A percentile compares a stretch with the other conserved stretches of the same genome.
These are phyloP conservation scores for Isabelozyma rhagii DNA, from an alignment of 805 yeast species.

Conservation along the genomic window DNA sequence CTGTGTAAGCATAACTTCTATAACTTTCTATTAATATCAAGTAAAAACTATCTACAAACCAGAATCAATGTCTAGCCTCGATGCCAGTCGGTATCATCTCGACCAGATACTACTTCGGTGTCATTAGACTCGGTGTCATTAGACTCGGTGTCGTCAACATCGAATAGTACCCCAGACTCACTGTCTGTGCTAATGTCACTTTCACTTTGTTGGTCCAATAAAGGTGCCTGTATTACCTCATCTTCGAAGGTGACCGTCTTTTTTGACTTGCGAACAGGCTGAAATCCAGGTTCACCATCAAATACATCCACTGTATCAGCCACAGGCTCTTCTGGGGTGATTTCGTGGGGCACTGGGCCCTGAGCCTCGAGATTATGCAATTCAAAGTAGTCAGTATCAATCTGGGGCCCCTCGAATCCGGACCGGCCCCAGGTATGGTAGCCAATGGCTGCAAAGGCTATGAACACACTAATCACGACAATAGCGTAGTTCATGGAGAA, in stretches of 20 bases:
- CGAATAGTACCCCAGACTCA: background rate
- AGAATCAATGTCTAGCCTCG: too few species aligned
- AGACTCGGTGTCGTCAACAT: too few species aligned
- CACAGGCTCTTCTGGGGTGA: background rate
- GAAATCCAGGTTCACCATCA: too few species aligned
- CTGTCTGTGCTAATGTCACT: background rate
- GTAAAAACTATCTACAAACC: too few species aligned
- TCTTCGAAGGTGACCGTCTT: background rate
- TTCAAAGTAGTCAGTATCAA: conserved; percentile 44
- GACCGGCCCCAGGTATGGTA: conserved; percentile 61
- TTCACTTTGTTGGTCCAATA: background rate
- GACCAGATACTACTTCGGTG: too few species aligned
- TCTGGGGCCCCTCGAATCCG: conserved; percentile 62
- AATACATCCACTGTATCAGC: background rate
- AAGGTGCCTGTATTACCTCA: background rate
- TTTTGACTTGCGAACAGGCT: background rate
- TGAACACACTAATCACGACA: conserved; percentile 52
- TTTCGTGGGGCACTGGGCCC: conserved; percentile 5
- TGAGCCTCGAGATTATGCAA: conserved; percentile 27
- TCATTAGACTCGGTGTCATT: too few species aligned
- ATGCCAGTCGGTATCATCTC: too few species aligned
- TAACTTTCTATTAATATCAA: too few species aligned
- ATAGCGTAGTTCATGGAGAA: conserved; percentile 59
- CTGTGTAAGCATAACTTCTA: too few species aligned
- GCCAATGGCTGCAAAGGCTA: conserved; percentile 46